Evolutionary conservation across 148 eudicot species (phyloP).

Genomic region (Mesembryanthemum crystallinum): DNA sequence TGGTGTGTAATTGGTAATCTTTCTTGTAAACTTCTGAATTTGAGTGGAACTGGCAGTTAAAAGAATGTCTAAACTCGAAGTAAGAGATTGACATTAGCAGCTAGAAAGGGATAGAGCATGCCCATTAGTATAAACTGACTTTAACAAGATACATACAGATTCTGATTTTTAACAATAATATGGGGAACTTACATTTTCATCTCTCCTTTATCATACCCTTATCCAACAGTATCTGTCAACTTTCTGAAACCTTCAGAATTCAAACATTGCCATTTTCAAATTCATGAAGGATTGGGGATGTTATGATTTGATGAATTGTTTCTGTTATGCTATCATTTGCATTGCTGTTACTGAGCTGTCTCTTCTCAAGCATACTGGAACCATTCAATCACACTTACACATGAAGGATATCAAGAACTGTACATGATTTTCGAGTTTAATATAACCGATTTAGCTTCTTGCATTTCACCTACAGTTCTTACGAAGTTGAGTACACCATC

Average conservation of each 20-base stretch:
- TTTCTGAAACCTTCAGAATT: too few species aligned
- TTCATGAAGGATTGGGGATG: too few species aligned
- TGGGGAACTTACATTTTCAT: not conserved
- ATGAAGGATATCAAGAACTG: not conserved
- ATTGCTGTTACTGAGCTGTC: too few species aligned
- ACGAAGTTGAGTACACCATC: not conserved
- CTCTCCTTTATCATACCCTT: too few species aligned
- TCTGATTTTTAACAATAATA: not conserved
- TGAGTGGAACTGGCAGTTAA: not conserved
- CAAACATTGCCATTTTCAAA: too few species aligned
- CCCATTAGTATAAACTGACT: not conserved
- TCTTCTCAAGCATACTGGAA: too few species aligned
- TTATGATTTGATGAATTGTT: too few species aligned
- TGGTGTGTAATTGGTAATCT: slow-evolving; percentile 36
- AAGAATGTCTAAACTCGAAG: not conserved
- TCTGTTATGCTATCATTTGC: too few species aligned
- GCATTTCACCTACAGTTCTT: not conserved
- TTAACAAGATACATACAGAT: not conserved
- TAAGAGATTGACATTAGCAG: not conserved
- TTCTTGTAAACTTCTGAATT: not conserved
- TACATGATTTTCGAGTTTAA: not conserved
- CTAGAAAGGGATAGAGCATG: not conserved
- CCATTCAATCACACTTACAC: not conserved
- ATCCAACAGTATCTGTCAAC: too few species aligned
- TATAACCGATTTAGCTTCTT: not conserved